These are phyloP conservation scores for Lepidium campestre DNA, from an alignment of 441 rosid genomes.

Conservation along the genomic window DNA sequence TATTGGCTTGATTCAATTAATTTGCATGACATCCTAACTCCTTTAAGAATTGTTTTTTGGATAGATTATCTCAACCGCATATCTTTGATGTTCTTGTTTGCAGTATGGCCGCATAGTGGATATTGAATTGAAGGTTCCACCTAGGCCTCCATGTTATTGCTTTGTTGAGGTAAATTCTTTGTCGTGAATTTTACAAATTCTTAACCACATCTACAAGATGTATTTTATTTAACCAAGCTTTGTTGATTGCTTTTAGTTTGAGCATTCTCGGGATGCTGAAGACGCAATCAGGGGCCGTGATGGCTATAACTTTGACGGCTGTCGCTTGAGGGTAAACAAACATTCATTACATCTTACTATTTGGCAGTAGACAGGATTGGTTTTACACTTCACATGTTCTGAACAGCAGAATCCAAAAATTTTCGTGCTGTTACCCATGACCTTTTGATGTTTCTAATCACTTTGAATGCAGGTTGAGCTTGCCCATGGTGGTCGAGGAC, in stretches of 20 bases:
- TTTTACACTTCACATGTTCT: not conserved
- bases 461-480: slow-evolving; percentile 72
- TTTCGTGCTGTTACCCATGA: slow-evolving; percentile 5
- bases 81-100: slow-evolving; percentile 5
- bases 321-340: slow-evolving; percentile 69
- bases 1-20: not conserved
- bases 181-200: not conserved
- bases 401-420: not conserved
- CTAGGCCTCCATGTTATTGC: slow-evolving; percentile 90
- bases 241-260: slow-evolving; percentile 49
- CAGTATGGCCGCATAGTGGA: slow-evolving; percentile 90
- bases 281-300: slow-evolving; percentile 93
- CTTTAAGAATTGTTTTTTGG: no score
- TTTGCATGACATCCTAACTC: no score
- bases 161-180: slow-evolving; percentile 76
- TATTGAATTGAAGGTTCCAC: slow-evolving; percentile 89
- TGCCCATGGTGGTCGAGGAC: slow-evolving; percentile 96
- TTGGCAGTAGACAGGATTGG: not conserved
- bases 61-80: no score
- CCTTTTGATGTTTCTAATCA: slow-evolving; percentile 1
- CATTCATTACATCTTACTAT: not conserved
- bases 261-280: slow-evolving; percentile 81
- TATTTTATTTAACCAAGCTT: not conserved
- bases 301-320: slow-evolving; percentile 92
- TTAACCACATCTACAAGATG: not conserved